A percentile compares a stretch with the other conserved stretches of the same genome.
phyloP scores from a whole-genome alignment of 108 stramenopile genomes.

The Skeletonema costatum region DNA sequence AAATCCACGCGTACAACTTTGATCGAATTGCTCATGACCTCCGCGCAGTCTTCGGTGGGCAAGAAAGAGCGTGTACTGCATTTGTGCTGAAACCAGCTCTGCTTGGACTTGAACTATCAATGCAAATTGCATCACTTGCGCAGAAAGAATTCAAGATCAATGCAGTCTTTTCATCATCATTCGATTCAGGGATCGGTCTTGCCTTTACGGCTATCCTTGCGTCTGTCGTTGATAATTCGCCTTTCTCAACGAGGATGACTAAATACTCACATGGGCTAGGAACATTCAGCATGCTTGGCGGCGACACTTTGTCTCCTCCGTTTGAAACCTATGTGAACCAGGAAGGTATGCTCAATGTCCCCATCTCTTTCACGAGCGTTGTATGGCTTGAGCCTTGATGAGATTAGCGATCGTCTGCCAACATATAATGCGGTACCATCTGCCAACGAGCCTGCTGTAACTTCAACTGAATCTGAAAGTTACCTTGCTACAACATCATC shows the following conservation, averaged over 20 bases:
- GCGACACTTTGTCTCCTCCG: conserved; percentile 75
- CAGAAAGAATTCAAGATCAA: conserved; percentile 66
- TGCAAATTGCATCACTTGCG: conserved; percentile 66
- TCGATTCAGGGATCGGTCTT: conserved; percentile 84
- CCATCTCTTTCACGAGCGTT: conserved; percentile 72
- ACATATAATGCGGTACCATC: conserved; percentile 10
- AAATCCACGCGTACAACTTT: conserved; percentile 48
- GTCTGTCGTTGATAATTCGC: conserved; percentile 57
- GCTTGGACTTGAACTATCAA: conserved; percentile 78
- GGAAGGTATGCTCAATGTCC: conserved; percentile 73
- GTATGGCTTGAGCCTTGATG: conserved; percentile 75
- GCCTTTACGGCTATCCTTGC: conserved; percentile 71
- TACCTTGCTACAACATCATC: conserved; percentile 48
- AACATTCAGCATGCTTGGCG: conserved; percentile 70
- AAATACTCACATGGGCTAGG: conserved; percentile 76
- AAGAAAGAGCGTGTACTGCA: conserved; percentile 62
- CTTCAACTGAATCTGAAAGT: conserved; percentile 22
- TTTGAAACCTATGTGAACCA: conserved; percentile 81
- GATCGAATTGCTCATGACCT: conserved; percentile 47
- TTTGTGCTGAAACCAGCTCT: conserved; percentile 86
- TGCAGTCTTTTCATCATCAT: conserved; percentile 75
- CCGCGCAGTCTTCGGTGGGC: conserved; percentile 29
- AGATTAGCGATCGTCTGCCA: conserved; percentile 57
- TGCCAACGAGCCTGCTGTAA: conserved; percentile 12
- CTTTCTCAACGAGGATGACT: conserved; percentile 8